Conservation (phyloP, 495 filamentous ascomycete species). For the Lasiosphaeriaceae sp. region DNA sequence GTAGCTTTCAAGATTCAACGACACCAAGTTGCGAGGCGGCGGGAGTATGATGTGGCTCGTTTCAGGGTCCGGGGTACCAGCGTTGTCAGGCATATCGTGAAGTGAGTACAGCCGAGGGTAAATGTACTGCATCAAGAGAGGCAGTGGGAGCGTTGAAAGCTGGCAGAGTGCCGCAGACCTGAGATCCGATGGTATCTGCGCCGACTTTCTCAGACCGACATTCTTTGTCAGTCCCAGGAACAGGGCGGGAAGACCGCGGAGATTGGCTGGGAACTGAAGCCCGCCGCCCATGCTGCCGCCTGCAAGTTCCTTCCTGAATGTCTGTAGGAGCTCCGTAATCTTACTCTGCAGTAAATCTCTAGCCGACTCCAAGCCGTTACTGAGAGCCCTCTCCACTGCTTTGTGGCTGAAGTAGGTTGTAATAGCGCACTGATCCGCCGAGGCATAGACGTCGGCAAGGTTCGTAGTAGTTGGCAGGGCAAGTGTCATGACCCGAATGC, state of each 20-base stretch:
- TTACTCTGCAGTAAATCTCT: conserved; percentile 87
- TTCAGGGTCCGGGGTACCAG: conserved; percentile 76
- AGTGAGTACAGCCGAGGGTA: conserved; percentile 91
- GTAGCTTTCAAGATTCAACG: conserved; percentile 80
- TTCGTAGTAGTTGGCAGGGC: conserved; percentile 88
- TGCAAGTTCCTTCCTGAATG: conserved; percentile 94
- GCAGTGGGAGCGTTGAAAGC: conserved; percentile 86
- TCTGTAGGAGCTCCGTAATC: conserved; percentile 86
- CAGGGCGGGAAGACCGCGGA: conserved; percentile 80
- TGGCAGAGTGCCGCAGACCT: conserved; percentile 89
- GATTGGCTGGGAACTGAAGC: conserved; percentile 88
- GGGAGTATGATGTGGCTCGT: conserved; percentile 87
- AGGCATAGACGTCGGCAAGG: conserved; percentile 87
- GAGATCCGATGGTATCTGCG: conserved; percentile 94
- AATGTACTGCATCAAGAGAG: conserved; percentile 93
- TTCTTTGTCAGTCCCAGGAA: conserved; percentile 96
- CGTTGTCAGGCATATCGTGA: conserved; percentile 96
- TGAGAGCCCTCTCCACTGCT: conserved; percentile 85
- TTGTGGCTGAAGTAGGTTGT: conserved; percentile 95
- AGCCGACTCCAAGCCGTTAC: conserved; percentile 83
- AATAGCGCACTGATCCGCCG: conserved; percentile 89
- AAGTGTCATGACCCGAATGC: conserved; percentile 91
- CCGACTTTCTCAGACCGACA: conserved; percentile 88
- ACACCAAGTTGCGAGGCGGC: conserved; percentile 80
- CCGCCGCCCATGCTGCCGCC: conserved; percentile 93